phyloP scores from a whole-genome alignment of 1,139 yeast species.

The Yamadazyma spencermartinsiae region DNA sequence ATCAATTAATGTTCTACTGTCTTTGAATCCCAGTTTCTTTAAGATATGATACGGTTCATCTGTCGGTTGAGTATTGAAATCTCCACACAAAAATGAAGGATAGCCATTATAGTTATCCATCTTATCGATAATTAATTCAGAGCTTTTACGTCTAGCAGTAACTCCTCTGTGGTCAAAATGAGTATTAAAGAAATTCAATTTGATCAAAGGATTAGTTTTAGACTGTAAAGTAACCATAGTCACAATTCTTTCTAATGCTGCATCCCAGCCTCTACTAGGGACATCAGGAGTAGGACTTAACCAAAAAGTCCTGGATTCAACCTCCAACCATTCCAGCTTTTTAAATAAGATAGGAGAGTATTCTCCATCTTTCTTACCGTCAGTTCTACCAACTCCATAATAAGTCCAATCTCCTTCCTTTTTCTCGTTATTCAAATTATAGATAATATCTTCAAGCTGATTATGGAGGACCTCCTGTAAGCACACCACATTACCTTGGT shows the following conservation, averaged over 20 bases:
- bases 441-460: slow-evolving; percentile 50
- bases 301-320: slow-evolving; percentile 35
- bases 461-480: slow-evolving; percentile 56
- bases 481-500: slow-evolving; percentile 42
- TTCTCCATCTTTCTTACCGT: slow-evolving; percentile 33
- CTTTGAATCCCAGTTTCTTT: slow-evolving; percentile 34
- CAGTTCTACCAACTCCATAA: slow-evolving; percentile 38
- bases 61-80: slow-evolving; percentile 55
- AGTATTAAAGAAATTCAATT: slow-evolving; percentile 51
- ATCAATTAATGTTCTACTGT: slow-evolving; percentile 27
- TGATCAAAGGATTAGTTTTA: slow-evolving; percentile 24
- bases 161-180: slow-evolving; percentile 59
- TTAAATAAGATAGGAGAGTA: slow-evolving; percentile 35
- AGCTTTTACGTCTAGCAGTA: slow-evolving; percentile 47
- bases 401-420: slow-evolving; percentile 30
- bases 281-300: slow-evolving; percentile 31
- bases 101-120: slow-evolving; percentile 39
- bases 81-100: slow-evolving; percentile 49
- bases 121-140: slow-evolving; percentile 44
- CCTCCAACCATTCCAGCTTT: slow-evolving; percentile 30
- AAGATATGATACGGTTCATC: slow-evolving; percentile 51
- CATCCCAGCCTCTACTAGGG: slow-evolving; percentile 54
- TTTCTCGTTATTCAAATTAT: slow-evolving; percentile 26
- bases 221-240: slow-evolving; percentile 44
- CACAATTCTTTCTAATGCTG: slow-evolving; percentile 49